These are phyloP conservation scores for Hibiscus mutabilis DNA, from an alignment of 345 rosid species.

Conservation along the genomic window DNA sequence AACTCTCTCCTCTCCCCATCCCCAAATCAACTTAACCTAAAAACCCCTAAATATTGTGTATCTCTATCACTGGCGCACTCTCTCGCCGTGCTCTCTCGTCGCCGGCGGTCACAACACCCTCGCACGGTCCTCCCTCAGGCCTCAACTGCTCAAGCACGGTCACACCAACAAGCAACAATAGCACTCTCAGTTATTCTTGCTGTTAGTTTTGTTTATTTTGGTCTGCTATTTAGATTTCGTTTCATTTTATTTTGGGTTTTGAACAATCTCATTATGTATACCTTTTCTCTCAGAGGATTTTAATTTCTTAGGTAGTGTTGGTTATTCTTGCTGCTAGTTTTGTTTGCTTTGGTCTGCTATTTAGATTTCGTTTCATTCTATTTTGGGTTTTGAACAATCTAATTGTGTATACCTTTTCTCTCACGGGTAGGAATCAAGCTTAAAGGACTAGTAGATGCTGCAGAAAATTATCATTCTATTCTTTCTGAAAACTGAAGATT, in stretches of 20 bases:
- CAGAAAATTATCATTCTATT: conserved; percentile 71
- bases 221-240: conserved; percentile 8
- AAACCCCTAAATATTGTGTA: no score
- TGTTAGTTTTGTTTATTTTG: neutral
- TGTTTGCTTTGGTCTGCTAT: conserved; percentile 4
- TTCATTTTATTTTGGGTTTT: conserved; percentile 2
- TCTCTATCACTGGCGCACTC: no score
- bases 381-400: no score
- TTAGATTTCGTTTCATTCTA: neutral
- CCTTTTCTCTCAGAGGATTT: conserved; percentile 42
- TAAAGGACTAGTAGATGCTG: conserved; percentile 75
- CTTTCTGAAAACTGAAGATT: conserved; percentile 82
- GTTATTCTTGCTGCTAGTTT: conserved; percentile 5
- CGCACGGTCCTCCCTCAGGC: no score
- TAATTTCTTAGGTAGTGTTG: conserved; percentile 51
- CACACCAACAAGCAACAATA: no score
- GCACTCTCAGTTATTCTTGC: conserved; percentile 11
- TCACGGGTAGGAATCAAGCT: conserved; percentile 58
- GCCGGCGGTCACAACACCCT: no score
- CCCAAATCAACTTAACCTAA: no score
- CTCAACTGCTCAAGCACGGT: no score
- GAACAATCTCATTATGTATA: conserved; percentile 7
- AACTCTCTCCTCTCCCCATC: no score
- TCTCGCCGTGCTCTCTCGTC: no score
- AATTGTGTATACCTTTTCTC: conserved; percentile 4